These are phyloP conservation scores for Rhazya stricta DNA, from an alignment of 257 asterid genomes.

Conservation along the genomic window DNA sequence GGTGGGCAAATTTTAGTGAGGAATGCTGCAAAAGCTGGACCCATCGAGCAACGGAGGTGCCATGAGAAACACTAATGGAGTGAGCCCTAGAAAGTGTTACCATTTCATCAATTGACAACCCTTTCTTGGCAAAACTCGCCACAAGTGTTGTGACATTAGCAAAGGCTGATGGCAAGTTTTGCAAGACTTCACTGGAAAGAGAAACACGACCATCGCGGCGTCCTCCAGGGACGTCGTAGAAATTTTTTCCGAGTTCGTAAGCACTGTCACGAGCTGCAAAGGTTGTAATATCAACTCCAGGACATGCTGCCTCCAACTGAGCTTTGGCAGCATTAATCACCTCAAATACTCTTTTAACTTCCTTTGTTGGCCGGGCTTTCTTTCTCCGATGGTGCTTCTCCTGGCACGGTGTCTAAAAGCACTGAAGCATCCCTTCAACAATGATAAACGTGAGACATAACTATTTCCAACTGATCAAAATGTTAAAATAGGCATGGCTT, in stretches of 20 bases:
- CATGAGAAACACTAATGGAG: conserved; percentile 46
- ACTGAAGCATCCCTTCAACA: conserved; percentile 48
- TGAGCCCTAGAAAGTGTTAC: conserved; percentile 60
- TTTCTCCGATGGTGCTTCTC: conserved; percentile 34
- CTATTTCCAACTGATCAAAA: too few relatives aligned
- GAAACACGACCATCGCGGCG: conserved; percentile 51
- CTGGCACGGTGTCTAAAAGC: conserved; percentile 32
- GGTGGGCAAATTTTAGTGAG: conserved; percentile 38
- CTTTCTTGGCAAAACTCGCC: conserved; percentile 40
- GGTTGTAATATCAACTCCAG: conserved; percentile 38
- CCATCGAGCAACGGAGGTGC: conserved; percentile 38
- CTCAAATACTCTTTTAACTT: conserved; percentile 48
- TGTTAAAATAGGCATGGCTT: not conserved
- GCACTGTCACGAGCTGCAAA: conserved; percentile 65
- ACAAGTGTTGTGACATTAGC: conserved; percentile 30
- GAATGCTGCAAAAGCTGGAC: conserved; percentile 17
- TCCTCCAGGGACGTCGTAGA: conserved; percentile 42
- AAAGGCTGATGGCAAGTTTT: conserved; percentile 44
- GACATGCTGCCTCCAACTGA: conserved; percentile 41
- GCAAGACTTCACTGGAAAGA: conserved; percentile 30
- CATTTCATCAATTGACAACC: conserved; percentile 55
- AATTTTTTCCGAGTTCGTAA: conserved; percentile 27
- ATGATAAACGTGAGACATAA: too few relatives aligned
- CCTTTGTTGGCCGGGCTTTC: conserved; percentile 39
- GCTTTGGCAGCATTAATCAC: conserved; percentile 48